phyloP scores from a whole-genome alignment of 1,139 yeast genomes.

The Kodamaea anthophila region DNA sequence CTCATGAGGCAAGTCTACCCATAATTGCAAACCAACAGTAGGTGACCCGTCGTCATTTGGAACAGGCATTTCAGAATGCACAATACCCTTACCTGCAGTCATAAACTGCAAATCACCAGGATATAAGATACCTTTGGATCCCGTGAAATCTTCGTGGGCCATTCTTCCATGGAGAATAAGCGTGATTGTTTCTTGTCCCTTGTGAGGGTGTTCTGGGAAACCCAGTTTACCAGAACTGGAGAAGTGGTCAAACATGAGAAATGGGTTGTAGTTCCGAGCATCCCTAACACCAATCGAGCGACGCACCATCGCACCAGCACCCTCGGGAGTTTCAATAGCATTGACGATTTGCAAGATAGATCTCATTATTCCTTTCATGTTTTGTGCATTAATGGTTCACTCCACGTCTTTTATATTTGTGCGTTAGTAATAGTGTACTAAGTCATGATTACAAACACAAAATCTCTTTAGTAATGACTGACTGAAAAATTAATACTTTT shows the following conservation, averaged over 20 bases:
- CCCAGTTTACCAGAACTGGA: slow-evolving; percentile 42
- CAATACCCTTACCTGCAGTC: slow-evolving; percentile 91
- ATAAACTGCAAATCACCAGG: slow-evolving; percentile 90
- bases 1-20: slow-evolving; percentile 83
- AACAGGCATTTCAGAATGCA: slow-evolving; percentile 85
- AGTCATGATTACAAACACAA: too few species aligned
- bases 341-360: slow-evolving; percentile 52
- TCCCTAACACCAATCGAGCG: slow-evolving; percentile 69
- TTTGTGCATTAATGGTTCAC: too few species aligned
- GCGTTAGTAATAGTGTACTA: too few species aligned
- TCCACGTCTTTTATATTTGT: too few species aligned
- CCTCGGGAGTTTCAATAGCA: slow-evolving; percentile 77
- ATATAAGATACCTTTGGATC: slow-evolving; percentile 66
- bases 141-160: slow-evolving; percentile 91
- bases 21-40: slow-evolving; percentile 73
- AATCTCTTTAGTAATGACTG: too few species aligned
- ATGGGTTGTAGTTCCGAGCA: slow-evolving; percentile 63
- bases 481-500: too few species aligned
- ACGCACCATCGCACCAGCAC: slow-evolving; percentile 84
- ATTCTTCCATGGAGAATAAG: slow-evolving; percentile 66
- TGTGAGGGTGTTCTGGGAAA: slow-evolving; percentile 91
- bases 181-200: slow-evolving; percentile 87
- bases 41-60: slow-evolving; percentile 49
- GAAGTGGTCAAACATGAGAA: slow-evolving; percentile 81
- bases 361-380: slow-evolving; percentile 22